Conservation (phyloP, 371 early-diverging fungal species). For the Phascolomyces articulosus region DNA sequence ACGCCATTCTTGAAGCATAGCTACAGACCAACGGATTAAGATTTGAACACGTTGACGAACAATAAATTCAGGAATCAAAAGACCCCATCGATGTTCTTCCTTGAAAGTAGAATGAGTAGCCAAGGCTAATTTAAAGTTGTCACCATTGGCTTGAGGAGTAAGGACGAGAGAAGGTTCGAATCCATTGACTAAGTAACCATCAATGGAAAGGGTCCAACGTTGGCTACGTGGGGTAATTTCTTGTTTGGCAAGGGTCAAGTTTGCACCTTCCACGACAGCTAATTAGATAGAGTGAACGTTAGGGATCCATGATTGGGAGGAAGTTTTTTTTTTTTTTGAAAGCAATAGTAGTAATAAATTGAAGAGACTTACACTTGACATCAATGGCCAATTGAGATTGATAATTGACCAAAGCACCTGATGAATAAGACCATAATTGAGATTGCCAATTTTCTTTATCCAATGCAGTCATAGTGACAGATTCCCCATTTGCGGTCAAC, state of each 20-base stretch:
- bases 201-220: slow-evolving; percentile 33
- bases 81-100: slow-evolving; percentile 30
- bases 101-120: slow-evolving; percentile 7
- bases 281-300: too few species aligned
- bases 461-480: slow-evolving; percentile 24
- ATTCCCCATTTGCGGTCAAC: slow-evolving; percentile 33
- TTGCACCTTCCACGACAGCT: slow-evolving; percentile 27
- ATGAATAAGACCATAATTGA: slow-evolving; percentile 56
- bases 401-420: slow-evolving; percentile 56
- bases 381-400: slow-evolving; percentile 48
- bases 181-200: slow-evolving; percentile 27
- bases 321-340: too few species aligned
- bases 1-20: slow-evolving; percentile 24
- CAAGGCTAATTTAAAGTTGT: slow-evolving; percentile 12
- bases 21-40: slow-evolving; percentile 20
- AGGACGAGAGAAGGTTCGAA: slow-evolving; percentile 20
- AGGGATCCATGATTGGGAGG: too few species aligned
- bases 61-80: slow-evolving; percentile 23
- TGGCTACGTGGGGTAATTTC: slow-evolving; percentile 22
- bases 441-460: slow-evolving; percentile 38
- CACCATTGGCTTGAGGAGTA: slow-evolving; percentile 8
- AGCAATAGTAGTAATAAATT: not conserved
- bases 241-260: slow-evolving; percentile 21
- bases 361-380: slow-evolving; percentile 31
- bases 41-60: slow-evolving; percentile 14